Conservation (phyloP, 768 basidiomycete genomes). For the Russula vinacea region DNA sequence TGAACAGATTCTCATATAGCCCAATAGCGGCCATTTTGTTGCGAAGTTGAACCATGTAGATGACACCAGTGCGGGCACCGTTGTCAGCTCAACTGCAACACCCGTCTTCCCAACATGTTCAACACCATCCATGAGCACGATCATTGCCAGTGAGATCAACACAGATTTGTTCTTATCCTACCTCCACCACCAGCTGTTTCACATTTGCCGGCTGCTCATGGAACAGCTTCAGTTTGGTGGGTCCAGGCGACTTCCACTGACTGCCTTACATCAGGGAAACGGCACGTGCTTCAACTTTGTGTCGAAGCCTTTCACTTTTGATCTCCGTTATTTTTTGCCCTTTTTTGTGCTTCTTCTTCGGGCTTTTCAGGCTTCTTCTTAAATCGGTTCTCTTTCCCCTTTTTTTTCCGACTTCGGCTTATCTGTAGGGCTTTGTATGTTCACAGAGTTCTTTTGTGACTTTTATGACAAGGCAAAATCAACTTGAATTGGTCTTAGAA, state of each 20-base stretch:
- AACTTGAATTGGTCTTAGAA: no score
- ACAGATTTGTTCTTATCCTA: constrained; percentile 71
- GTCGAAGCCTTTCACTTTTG: no score
- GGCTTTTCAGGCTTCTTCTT: no score
- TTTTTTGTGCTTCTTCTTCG: no score
- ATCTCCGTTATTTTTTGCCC: no score
- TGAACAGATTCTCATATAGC: constrained; percentile 81
- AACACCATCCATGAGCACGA: constrained; percentile 92
- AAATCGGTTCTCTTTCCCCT: no score
- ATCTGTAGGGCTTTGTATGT: no score
- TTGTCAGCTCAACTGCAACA: constrained; percentile 93
- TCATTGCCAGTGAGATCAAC: constrained; percentile 92
- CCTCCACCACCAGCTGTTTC: constrained; percentile 95
- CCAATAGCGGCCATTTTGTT: constrained; percentile 84
- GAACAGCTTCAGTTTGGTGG: constrained; percentile 85
- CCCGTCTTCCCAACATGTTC: constrained; percentile 99
- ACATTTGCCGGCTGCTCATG: constrained; percentile 79
- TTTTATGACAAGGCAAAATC: no score
- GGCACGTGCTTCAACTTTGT: no score
- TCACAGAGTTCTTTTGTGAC: no score
- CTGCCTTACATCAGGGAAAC: no score
- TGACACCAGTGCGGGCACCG: constrained; percentile 86
- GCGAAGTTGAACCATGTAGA: constrained; percentile 96
- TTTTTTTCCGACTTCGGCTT: no score
- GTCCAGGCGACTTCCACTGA: constrained; percentile 81